Base-by-base conservation (phyloP, 495 filamentous ascomycete genomes). In the Bacidia gigantensis region DNA sequence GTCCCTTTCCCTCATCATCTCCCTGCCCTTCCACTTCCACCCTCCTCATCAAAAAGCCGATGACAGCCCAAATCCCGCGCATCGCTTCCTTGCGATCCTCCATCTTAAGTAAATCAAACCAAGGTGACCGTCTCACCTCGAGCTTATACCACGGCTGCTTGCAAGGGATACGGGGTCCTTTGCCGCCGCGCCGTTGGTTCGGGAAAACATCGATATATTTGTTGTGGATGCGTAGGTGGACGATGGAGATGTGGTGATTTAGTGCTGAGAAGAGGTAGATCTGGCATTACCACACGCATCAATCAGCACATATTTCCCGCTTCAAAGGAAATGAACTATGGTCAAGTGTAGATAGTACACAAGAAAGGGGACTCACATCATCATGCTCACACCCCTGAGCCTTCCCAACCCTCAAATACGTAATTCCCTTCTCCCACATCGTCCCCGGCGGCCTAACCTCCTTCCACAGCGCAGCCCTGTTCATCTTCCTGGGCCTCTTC, bases 191-290 rank as follows among this genome's bases (percentile, higher is more conserved):
- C 18, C 53, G 47, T 0, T 68, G 68, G 1, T 60, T 55, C 29
- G 68, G 71, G 26, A 84, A 62, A 43, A 69, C 63, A 0, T 75
- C 75, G 26, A 90, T 65, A 54, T 93, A 79, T 14, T 68, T 65
- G 18, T 68, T 66, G 52, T 88, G 86, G 45, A 95, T 77, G 24
- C 83, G 77, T 23, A 89, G 74, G 49, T 86, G 76, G 41, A 93
- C 58, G 45, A 95, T 76, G 50, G 77, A 77, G 38, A 94, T 65
- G 54, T 95, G 89, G 63, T 93, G 87, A 64, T 89, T 87, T 47
- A 95, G 68, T 2, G 81, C 77, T 44, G 83, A 88, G 46, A 94
- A 59, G 60, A 95, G 77, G 66, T 87, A 95, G 38, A 94, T 76
- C 74, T 95, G 22, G 58, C 64, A 2, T 49, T 60, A 10, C 66